A percentile compares a stretch with the other conserved stretches of the same genome.
phyloP scores from a whole-genome alignment of 2,329 filamentous ascomycete genomes.

The Fusarium mangiferae region DNA sequence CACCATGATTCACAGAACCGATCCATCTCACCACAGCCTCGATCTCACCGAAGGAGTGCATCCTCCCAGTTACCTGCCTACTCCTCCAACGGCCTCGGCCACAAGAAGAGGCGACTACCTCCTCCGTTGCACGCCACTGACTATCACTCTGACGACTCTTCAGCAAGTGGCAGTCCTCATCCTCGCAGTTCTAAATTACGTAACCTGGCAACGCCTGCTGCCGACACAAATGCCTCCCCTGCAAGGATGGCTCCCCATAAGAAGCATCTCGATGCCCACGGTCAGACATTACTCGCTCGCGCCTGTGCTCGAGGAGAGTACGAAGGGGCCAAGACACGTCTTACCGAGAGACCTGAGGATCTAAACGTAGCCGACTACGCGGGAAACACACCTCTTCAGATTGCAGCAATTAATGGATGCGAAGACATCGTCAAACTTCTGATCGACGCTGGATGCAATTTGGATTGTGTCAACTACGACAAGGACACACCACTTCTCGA shows the following conservation, averaged over 20 bases:
- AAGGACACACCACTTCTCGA: conserved; percentile 95
- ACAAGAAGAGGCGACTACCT: conserved; percentile 71
- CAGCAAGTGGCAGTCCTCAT: conserved; percentile 68
- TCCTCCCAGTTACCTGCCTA: conserved; percentile 71
- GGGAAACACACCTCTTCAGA: conserved; percentile 95
- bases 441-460: conserved; percentile 83
- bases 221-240: conserved; percentile 71
- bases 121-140: conserved; percentile 70
- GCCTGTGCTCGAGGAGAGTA: conserved; percentile 89
- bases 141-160: conserved; percentile 75
- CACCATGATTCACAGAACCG: conserved; percentile 50
- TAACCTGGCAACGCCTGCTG: conserved; percentile 64
- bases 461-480: conserved; percentile 82
- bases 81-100: conserved; percentile 63
- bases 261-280: conserved; percentile 91
- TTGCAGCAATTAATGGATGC: conserved; percentile 87
- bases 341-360: conserved; percentile 85
- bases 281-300: conserved; percentile 88
- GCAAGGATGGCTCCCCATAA: conserved; percentile 78
- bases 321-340: conserved; percentile 78
- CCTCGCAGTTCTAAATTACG: conserved; percentile 68
- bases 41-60: conserved; percentile 69
- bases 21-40: conserved; percentile 69
- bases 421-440: conserved; percentile 88
- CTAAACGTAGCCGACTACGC: conserved; percentile 92